These are phyloP conservation scores for Wakefieldia striispora DNA, from an alignment of 768 basidiomycete species.

Conservation along the genomic window DNA sequence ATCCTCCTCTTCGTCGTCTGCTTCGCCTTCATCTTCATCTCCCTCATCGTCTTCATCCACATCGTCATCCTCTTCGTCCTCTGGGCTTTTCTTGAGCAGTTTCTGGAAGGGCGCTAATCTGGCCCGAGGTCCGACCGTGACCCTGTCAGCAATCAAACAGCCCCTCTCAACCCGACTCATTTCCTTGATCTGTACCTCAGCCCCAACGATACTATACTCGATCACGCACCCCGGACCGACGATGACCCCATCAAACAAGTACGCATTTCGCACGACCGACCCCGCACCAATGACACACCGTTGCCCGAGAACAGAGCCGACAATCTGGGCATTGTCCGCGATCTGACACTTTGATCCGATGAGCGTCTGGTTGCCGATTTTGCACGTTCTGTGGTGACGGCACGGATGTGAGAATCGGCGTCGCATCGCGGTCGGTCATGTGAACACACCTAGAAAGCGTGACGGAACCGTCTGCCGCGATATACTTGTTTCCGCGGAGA, in stretches of 20 bases:
- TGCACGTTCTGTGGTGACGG: slow-evolving; percentile 59
- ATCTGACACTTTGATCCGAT: slow-evolving; percentile 79
- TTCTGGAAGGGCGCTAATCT: slow-evolving; percentile 66
- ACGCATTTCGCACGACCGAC: slow-evolving; percentile 68
- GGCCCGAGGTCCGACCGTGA: slow-evolving; percentile 73
- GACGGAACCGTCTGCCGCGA: slow-evolving; percentile 76
- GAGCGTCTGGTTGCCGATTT: slow-evolving; percentile 76
- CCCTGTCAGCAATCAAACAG: slow-evolving; percentile 79
- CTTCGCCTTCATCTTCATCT: slow-evolving; percentile 20
- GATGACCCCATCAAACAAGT: slow-evolving; percentile 76
- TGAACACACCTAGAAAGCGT: slow-evolving; percentile 71
- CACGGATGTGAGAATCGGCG: neutral
- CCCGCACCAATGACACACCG: slow-evolving; percentile 72
- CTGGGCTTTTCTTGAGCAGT: slow-evolving; percentile 54
- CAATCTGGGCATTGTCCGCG: slow-evolving; percentile 61
- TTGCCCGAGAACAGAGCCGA: slow-evolving; percentile 74
- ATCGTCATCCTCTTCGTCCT: slow-evolving; percentile 28
- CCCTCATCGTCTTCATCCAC: slow-evolving; percentile 31
- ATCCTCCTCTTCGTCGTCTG: slow-evolving; percentile 37
- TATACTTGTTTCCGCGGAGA: slow-evolving; percentile 84
- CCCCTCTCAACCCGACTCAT: slow-evolving; percentile 68
- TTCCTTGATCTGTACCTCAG: slow-evolving; percentile 69
- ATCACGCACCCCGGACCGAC: slow-evolving; percentile 74
- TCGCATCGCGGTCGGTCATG: neutral
- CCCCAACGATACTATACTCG: slow-evolving; percentile 77